phyloP scores from a whole-genome alignment of 1,284 basidiomycete genomes.

The Lentinula novae-zelandiae region DNA sequence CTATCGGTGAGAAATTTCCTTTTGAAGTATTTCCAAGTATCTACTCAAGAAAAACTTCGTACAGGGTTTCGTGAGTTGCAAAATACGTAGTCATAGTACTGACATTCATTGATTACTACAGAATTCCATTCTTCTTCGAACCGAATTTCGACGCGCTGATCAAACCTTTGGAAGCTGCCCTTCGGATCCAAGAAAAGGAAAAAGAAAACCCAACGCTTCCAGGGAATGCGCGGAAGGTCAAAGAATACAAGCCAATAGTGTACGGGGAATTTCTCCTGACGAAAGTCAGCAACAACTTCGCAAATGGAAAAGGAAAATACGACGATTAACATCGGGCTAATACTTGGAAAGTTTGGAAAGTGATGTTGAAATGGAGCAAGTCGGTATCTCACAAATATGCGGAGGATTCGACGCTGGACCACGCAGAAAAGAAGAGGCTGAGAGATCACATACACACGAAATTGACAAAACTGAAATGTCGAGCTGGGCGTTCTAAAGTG shows the following conservation, averaged over 20 bases:
- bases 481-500: too few relatives aligned
- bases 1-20: slow-evolving; percentile 51
- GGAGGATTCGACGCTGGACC: too few relatives aligned
- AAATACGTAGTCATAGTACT: not conserved
- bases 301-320: slow-evolving; percentile 38
- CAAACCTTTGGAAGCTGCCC: slow-evolving; percentile 53
- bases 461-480: too few relatives aligned
- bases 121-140: slow-evolving; percentile 86
- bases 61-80: slow-evolving; percentile 55
- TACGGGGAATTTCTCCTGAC: slow-evolving; percentile 73
- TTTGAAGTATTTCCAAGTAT: not conserved
- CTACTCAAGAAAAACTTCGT: not conserved
- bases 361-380: too few relatives aligned
- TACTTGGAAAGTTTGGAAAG: not conserved
- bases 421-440: too few relatives aligned
- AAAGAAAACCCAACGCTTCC: slow-evolving; percentile 16
- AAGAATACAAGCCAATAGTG: slow-evolving; percentile 45
- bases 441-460: too few relatives aligned
- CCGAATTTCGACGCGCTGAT: slow-evolving; percentile 72
- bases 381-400: too few relatives aligned
- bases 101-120: slow-evolving; percentile 14
- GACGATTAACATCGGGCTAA: slow-evolving; percentile 4
- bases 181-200: slow-evolving; percentile 39
- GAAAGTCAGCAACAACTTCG: slow-evolving; percentile 75
- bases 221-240: slow-evolving; percentile 10